phyloP scores from a whole-genome alignment of 306 rosid species.

The Lablab purpureus region DNA sequence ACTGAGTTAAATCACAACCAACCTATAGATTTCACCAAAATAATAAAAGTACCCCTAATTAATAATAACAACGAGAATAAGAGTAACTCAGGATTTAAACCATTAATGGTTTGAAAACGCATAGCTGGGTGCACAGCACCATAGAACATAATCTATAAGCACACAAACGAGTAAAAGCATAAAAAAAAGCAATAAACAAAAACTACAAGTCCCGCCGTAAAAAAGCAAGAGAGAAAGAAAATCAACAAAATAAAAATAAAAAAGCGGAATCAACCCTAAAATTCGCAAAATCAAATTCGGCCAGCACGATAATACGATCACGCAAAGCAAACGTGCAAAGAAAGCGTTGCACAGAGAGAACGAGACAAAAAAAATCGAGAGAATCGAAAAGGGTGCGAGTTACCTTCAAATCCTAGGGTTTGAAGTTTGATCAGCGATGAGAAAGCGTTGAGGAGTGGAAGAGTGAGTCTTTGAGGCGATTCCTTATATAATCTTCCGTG shows the following conservation, averaged over 20 bases:
- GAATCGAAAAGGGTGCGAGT: neutral
- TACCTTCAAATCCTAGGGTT: constrained; percentile 44
- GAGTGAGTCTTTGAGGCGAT: neutral
- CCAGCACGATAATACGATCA: neutral
- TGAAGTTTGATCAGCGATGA: constrained; percentile 15
- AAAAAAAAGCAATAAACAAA: neutral
- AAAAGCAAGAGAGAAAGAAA: neutral
- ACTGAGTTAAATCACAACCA: neutral
- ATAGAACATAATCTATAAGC: neutral
- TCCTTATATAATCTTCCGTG: constrained; percentile 19
- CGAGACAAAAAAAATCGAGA: neutral
- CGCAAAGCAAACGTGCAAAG: constrained; percentile 7
- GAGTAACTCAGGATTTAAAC: neutral
- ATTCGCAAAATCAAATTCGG: neutral
- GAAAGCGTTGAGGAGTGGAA: neutral
- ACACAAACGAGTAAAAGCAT: neutral
- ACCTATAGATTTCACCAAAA: neutral
- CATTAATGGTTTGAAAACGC: neutral
- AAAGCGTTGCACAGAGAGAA: neutral
- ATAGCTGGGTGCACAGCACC: neutral
- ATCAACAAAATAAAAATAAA: neutral
- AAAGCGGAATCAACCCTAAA: neutral
- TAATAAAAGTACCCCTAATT: neutral
- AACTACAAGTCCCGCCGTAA: neutral
- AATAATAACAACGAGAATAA: neutral